Evolutionary conservation across 2,329 filamentous ascomycete genomes (phyloP), one percentile per base, ranked within the genome.

Genomic region (Pyricularia grisea): DNA sequence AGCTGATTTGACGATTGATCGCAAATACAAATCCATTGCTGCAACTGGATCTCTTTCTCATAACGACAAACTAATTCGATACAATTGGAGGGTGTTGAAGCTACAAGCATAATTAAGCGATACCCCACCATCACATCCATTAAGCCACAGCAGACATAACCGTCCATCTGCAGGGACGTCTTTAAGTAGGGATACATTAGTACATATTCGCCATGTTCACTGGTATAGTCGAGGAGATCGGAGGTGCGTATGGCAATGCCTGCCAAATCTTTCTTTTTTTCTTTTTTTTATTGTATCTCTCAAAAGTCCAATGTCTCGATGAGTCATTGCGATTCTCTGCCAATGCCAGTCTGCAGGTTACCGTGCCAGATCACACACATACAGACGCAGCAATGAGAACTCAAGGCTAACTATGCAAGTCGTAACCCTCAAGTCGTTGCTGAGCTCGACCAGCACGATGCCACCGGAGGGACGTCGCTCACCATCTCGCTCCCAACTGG

Each of bases 151-250:
- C n/a, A 23, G 4, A 27, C 25, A 61, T 27, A 61, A 10, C 58
- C 58, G 12, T 61, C 23, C 23, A 27, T 10, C 23, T 55, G 20
- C 42, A 55, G 42, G 4, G 10, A 55, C 42, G 17, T 50, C 9
- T 55, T 12, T 42, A 17, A 3, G 33, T 42, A 42, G 12, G 14
- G 4, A 42, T 6, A 55, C 42, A 55, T 55, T n/a, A 55, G 17
- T n/a, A n/a, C 42, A 55, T 55, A 55, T 55, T 25, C 58, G 25
- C 68, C 71, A 98, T 99, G 95, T 98, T 99, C 77, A 98, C 95
- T 70, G 95, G 95, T 74, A 91, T 97, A 71, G 92, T 97, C 68
- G 93, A 97, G 81, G 91, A 90, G 71, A 90, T 98, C 72, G 95
- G 95, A 83, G 94, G 94, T 97, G 83, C 81, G 89, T 67, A 50